Evolutionary conservation across 2,329 filamentous ascomycete genomes (phyloP).

Genomic region (Botrytis pseudocinerea): DNA sequence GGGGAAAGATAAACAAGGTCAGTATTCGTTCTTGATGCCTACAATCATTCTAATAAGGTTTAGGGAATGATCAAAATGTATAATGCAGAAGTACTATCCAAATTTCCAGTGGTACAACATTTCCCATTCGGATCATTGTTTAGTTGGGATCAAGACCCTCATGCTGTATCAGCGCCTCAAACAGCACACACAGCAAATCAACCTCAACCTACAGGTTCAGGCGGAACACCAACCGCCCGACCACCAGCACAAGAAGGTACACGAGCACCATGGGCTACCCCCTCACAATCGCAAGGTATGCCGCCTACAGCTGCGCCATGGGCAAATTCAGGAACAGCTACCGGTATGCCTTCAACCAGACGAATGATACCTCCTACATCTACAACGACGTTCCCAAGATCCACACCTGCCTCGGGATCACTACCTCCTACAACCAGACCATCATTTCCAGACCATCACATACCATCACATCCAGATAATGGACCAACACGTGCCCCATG

Average conservation of each 20-base stretch:
- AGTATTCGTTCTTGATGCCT: neutral
- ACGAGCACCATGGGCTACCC: slow-evolving; percentile 36
- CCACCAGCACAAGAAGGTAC: slow-evolving; percentile 34
- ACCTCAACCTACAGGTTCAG: slow-evolving; percentile 50
- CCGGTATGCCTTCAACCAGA: slow-evolving; percentile 2
- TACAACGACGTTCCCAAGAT: slow-evolving; percentile 24
- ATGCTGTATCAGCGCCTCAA: slow-evolving; percentile 51
- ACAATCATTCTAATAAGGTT: neutral
- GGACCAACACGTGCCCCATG: slow-evolving; percentile 44
- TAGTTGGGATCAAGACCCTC: slow-evolving; percentile 69
- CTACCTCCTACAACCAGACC: slow-evolving; percentile 39
- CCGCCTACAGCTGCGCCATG: slow-evolving; percentile 27
- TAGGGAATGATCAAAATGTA: slow-evolving; percentile 99
- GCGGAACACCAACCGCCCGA: slow-evolving; percentile 27
- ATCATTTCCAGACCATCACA: slow-evolving; percentile 28
- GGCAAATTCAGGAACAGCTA: slow-evolving; percentile 33
- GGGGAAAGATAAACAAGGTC: slow-evolving; percentile 96
- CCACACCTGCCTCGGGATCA: slow-evolving; percentile 31
- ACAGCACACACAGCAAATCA: slow-evolving; percentile 61
- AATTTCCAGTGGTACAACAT: slow-evolving; percentile 98
- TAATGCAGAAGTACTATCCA: slow-evolving; percentile 91
- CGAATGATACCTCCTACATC: slow-evolving; percentile 11
- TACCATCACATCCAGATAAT: slow-evolving; percentile 23
- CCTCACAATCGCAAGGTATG: slow-evolving; percentile 28
- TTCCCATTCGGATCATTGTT: slow-evolving; percentile 83